These are phyloP conservation scores for Plasmodium inui DNA, from an alignment of 169 alveolate species.

Conservation along the genomic window DNA sequence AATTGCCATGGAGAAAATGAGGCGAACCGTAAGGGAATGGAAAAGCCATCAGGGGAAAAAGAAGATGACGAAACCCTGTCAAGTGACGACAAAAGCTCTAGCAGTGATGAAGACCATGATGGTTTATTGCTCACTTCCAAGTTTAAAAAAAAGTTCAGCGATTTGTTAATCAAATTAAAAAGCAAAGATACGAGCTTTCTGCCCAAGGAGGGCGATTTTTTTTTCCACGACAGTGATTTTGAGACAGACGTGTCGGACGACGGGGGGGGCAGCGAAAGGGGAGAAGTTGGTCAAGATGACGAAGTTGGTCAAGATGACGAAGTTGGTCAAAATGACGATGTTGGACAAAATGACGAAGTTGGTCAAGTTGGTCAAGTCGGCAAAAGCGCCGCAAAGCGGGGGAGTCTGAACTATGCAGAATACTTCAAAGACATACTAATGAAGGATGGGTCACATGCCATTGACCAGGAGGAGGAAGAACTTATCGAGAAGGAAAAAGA, in stretches of 20 bases:
- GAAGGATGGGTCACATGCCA: conserved; percentile 82
- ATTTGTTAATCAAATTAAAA: conserved; percentile 37
- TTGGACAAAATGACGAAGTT: background rate
- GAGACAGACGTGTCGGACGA: conserved; percentile 45
- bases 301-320: background rate
- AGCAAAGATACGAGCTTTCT: conserved; percentile 52
- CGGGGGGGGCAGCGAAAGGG: background rate
- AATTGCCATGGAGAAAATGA: background rate
- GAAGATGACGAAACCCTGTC: conserved; percentile 4
- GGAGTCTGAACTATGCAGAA: conserved; percentile 77
- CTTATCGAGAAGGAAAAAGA: conserved; percentile 36
- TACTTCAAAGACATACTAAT: conserved; percentile 79
- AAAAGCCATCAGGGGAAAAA: background rate
- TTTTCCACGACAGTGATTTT: conserved; percentile 76
- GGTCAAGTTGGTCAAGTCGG: background rate
- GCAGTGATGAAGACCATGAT: conserved; percentile 76
- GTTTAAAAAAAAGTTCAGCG: conserved; percentile 51
- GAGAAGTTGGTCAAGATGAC: background rate
- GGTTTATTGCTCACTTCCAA: conserved; percentile 68
- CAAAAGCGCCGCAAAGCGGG: conserved; percentile 6
- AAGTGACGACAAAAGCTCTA: conserved; percentile 58
- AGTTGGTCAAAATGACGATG: background rate
- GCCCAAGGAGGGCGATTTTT: conserved; percentile 13
- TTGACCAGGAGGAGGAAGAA: conserved; percentile 78
- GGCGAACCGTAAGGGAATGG: background rate